Evolutionary conservation across 225 moss, liverwort and hornwort species (phyloP), one percentile per base, ranked within the genome.

Genomic region (Lunularia cruciata): DNA sequence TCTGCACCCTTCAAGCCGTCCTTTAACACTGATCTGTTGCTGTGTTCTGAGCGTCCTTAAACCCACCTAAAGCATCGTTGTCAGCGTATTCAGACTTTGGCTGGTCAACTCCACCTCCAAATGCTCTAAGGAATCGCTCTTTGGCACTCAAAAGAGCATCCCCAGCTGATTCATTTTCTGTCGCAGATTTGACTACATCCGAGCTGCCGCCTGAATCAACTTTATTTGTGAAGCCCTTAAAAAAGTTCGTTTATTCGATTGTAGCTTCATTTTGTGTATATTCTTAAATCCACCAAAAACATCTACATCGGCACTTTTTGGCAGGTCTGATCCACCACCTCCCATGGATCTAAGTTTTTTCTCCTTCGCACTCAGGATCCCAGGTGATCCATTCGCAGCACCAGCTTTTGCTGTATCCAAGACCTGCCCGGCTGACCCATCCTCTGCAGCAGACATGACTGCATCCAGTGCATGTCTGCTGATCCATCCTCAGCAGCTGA

Each of bases 1-100:
- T 65, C 56, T 53, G 23, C 63, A 64, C 34, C 36, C 43, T 71
- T 73, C 47, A 81, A 26, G 33, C 63, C 54, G 52, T 59, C 74
- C 62, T 70, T 83, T 3, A 68, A 45, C 22, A 87, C 28, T 20
- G 85, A 33, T 82, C 86, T 53, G 75, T 23, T 52, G 76, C 83
- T 14, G 82, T 76, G 55, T 85, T 83, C 61, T 87, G 82, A 49
- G 79, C 91, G 65, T 61, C 73, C 62, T 78, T 59, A 27, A 79
- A 26, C 4, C 74, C 33, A 19, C 60, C 72, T 26, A 58, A 18
- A 34, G 34, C 32, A n/a, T 63, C 63, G 1, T 39, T 25, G 25
- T 46, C 38, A 30, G 18, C 47, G 51, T 27, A 13, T 40, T 47
- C 60, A 71, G 43, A 34, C 54, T 72, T 49, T 36, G 32, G 5